Evolutionary conservation across 2,329 filamentous ascomycete genomes (phyloP), one percentile per base, ranked within the genome.

Genomic region (Penicillium brasilianum): DNA sequence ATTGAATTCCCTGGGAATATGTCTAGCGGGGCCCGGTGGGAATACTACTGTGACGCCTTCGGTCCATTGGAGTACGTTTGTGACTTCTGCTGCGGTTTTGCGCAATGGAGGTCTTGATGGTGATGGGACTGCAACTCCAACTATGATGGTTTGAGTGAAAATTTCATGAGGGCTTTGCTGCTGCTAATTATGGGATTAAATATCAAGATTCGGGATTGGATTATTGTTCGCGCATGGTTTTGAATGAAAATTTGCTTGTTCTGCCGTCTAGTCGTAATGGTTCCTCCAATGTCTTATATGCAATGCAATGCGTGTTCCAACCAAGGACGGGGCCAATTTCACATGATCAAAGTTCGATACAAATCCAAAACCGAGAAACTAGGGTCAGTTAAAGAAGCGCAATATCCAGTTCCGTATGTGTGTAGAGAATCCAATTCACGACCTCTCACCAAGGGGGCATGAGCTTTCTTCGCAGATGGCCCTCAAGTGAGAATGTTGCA

Each of bases 1-100:
- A 9, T 48, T 70, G 30, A 46, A 51, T 44, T 46, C 59, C 14
- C 57, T 69, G 4, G 66, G 67, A 9, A 18, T 69, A 10, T 69
- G 67, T n/a, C 55, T 61, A 4, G 20, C 56, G 20, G 5, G 5
- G 3, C n/a, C 14, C 2, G 43, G 51, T 28, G 20, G 20, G 6
- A 36, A 14, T n/a, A 6, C 41, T 9, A 53, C 50, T 37, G 7
- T 16, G 6, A 53, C 20, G 16, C 36, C 50, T 5, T 50, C 49
- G 30, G 11, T 51, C 18, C n/a, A 2, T 10, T 51, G n/a, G 20
- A 44, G 10, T 41, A 46, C 50, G 13, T 53, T 53, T 34, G 30
- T 34, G 48, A 50, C 48, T 18, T 18, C 48, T 18, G 18, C 28
- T 13, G 16, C 28, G 9, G 30, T 50, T 34, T 32, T 5, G 48